These are phyloP conservation scores for Cutaneotrichosporon cavernicola DNA, from an alignment of 1,284 basidiomycete genomes.

Conservation along the genomic window DNA sequence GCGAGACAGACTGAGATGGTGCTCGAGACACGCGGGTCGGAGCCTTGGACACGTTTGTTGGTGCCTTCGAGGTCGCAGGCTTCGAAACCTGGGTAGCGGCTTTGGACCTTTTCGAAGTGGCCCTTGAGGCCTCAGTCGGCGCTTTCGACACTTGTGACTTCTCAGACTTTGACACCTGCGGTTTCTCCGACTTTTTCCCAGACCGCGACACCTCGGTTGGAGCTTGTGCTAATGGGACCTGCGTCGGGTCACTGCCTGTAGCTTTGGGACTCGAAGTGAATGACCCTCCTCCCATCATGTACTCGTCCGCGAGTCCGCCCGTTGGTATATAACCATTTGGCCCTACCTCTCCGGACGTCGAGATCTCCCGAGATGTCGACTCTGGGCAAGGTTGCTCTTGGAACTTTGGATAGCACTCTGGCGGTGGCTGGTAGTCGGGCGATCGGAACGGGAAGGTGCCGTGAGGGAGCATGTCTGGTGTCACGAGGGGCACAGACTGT, in stretches of 20 bases:
- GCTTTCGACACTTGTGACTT: background rate
- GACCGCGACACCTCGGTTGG: too few species aligned
- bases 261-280: background rate
- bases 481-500: background rate
- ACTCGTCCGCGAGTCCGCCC: background rate
- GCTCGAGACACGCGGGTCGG: background rate
- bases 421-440: background rate
- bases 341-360: background rate
- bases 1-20: background rate
- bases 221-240: background rate
- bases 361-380: background rate
- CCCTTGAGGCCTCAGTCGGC: background rate
- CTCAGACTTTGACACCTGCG: too few species aligned
- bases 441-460: background rate
- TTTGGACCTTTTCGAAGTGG: background rate
- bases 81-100: too few species aligned
- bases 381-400: background rate
- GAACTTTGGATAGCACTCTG: background rate
- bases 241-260: background rate
- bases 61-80: too few species aligned
- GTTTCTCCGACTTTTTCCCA: too few species aligned
- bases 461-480: background rate
- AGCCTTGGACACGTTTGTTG: background rate
- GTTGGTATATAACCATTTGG: background rate
- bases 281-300: background rate